These are phyloP conservation scores for Cryptococcus floricola DNA, from an alignment of 1,284 basidiomycete species.

Conservation along the genomic window DNA sequence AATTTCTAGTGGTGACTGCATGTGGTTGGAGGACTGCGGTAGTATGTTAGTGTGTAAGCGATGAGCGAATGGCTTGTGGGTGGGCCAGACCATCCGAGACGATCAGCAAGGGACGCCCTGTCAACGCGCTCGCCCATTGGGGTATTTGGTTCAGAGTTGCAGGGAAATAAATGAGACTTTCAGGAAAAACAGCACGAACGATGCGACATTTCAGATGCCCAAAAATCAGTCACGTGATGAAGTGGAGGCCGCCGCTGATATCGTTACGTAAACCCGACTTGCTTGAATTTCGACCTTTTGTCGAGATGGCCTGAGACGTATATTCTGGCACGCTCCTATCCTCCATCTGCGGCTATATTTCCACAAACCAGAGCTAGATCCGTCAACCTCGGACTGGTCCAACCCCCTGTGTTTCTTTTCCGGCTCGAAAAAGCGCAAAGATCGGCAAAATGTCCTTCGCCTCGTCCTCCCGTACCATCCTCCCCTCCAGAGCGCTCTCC, in stretches of 20 bases:
- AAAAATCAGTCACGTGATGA: not conserved
- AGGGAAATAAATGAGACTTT: not conserved
- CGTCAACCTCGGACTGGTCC: not conserved
- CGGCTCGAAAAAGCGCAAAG: not conserved
- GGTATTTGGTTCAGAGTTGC: not conserved
- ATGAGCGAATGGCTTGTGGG: too few species aligned
- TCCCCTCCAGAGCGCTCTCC: conserved; percentile 4
- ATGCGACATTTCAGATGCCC: not conserved
- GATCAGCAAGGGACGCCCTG: too few species aligned
- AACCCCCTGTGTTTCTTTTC: not conserved
- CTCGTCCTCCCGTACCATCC: conserved; percentile 17
- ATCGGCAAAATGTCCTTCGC: conserved; percentile 13
- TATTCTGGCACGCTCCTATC: too few species aligned
- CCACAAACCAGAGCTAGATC: not conserved
- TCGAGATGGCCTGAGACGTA: not conserved
- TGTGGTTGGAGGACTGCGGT: not conserved
- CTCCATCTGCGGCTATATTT: not conserved
- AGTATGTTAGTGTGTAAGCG: not conserved
- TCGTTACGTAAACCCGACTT: too few species aligned
- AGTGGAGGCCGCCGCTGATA: not conserved
- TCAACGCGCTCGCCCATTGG: too few species aligned
- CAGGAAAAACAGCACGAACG: too few species aligned
- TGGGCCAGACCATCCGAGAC: too few species aligned
- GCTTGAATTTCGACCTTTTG: not conserved
- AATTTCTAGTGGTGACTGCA: not conserved